phyloP scores from a whole-genome alignment of 345 rosid genomes.

The Bruguiera parviflora region DNA sequence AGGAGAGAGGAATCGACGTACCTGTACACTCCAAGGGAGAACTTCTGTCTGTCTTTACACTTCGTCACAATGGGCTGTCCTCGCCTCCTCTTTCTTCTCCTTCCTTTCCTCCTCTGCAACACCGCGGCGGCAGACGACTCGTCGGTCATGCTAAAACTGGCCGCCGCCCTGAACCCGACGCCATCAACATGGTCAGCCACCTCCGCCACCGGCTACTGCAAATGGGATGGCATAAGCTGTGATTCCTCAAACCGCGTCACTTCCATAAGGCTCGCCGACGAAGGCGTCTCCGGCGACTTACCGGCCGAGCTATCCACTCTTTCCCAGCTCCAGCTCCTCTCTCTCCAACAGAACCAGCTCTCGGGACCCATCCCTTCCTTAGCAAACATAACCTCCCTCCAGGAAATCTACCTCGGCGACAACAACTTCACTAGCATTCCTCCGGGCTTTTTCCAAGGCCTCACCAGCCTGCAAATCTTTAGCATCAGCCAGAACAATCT shows the following conservation, averaged over 20 bases:
- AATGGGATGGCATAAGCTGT: conserved; percentile 56
- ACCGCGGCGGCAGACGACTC: conserved; percentile 48
- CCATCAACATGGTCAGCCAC: conserved; percentile 58
- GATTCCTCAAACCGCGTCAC: conserved; percentile 43
- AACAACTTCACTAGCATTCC: conserved; percentile 59
- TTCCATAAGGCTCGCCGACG: conserved; percentile 35
- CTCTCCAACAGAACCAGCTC: conserved; percentile 50
- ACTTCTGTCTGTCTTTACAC: not conserved
- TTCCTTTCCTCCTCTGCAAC: conserved; percentile 14
- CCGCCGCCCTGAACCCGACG: conserved; percentile 39
- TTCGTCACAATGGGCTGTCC: not conserved
- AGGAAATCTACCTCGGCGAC: conserved; percentile 35
- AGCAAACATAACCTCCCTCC: conserved; percentile 45
- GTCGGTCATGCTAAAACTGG: conserved; percentile 40
- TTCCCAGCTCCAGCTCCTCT: conserved; percentile 40
- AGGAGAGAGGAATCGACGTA: too few relatives aligned
- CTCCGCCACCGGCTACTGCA: conserved; percentile 38
- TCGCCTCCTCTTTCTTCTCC: conserved; percentile 6
- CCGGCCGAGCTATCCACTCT: conserved; percentile 53
- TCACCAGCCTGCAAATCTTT: conserved; percentile 44
- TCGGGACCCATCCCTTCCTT: conserved; percentile 61
- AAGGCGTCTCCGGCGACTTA: conserved; percentile 42
- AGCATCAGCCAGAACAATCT: conserved; percentile 45
- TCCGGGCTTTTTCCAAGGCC: conserved; percentile 53
- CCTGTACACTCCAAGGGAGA: not conserved